These are phyloP conservation scores for Pseudozyma sp. DNA, from an alignment of 1,284 basidiomycete genomes.

Conservation along the genomic window DNA sequence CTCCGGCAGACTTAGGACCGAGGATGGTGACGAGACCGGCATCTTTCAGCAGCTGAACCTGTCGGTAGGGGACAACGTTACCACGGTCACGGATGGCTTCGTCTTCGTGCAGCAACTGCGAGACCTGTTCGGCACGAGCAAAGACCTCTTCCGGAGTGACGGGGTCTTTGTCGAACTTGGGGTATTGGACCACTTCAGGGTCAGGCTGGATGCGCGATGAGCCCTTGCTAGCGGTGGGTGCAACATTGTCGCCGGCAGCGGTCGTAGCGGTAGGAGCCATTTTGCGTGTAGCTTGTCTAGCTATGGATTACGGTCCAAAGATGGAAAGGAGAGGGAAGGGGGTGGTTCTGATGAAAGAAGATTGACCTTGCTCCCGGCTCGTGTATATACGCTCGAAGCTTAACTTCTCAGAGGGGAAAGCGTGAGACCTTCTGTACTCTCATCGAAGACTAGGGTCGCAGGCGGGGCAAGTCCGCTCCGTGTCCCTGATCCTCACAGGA, in stretches of 20 bases:
- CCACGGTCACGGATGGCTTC: constrained; percentile 64
- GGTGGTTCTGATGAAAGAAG: no score
- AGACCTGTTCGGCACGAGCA: constrained; percentile 61
- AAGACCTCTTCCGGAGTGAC: constrained; percentile 56
- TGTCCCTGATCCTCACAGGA: no score
- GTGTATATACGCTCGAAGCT: no score
- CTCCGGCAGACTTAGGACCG: constrained; percentile 59
- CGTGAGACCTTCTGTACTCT: no score
- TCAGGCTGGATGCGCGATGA: constrained; percentile 59
- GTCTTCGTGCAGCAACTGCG: constrained; percentile 60
- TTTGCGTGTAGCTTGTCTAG: background rate
- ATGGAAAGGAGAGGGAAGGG: no score
- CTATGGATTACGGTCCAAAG: no score
- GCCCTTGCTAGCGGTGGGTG: constrained; percentile 21
- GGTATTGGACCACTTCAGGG: constrained; percentile 60
- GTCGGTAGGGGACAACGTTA: constrained; percentile 66
- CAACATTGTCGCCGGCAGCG: constrained; percentile 13
- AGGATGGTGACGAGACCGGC: constrained; percentile 64
- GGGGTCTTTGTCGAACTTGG: constrained; percentile 52
- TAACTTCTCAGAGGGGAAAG: no score
- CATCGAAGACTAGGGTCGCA: no score
- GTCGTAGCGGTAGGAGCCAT: constrained; percentile 55
- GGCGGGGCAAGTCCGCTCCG: no score
- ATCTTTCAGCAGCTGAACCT: constrained; percentile 67
- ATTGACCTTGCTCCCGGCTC: no score